Conservation (phyloP, 2,329 filamentous ascomycete genomes). For the Didymella glomerata region DNA sequence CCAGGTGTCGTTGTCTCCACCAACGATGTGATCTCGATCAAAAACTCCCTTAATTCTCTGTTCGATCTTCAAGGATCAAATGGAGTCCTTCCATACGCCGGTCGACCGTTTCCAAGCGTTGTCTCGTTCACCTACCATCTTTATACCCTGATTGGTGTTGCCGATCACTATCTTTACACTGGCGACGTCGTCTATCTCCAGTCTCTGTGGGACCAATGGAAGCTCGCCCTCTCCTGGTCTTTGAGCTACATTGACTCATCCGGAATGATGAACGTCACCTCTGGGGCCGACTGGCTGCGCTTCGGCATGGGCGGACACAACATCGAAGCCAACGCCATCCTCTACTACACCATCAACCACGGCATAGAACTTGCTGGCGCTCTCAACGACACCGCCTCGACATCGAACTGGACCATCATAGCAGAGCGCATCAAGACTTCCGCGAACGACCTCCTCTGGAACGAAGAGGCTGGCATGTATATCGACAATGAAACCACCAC, state of each 20-base stretch:
- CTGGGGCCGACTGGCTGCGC: slow-evolving; percentile 57
- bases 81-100: slow-evolving; percentile 62
- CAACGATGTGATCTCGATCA: slow-evolving; percentile 60
- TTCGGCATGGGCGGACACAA: slow-evolving; percentile 62
- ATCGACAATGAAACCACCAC: slow-evolving; percentile 62
- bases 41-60: slow-evolving; percentile 60
- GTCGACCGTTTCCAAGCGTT: slow-evolving; percentile 53
- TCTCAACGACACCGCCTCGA: slow-evolving; percentile 54
- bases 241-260: slow-evolving; percentile 54
- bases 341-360: slow-evolving; percentile 62
- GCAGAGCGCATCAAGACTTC: slow-evolving; percentile 55
- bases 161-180: slow-evolving; percentile 57
- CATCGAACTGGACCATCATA: slow-evolving; percentile 52
- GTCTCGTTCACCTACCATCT: slow-evolving; percentile 65
- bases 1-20: slow-evolving; percentile 65
- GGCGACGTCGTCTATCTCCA: slow-evolving; percentile 53
- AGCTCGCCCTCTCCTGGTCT: slow-evolving; percentile 55
- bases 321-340: slow-evolving; percentile 57
- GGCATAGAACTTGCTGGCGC: slow-evolving; percentile 62
- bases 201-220: slow-evolving; percentile 56
- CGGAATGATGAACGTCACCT: slow-evolving; percentile 58
- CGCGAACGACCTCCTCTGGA: slow-evolving; percentile 61
- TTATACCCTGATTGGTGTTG: slow-evolving; percentile 57
- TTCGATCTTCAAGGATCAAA: slow-evolving; percentile 57
- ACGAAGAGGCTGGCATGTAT: slow-evolving; percentile 60